phyloP scores from a whole-genome alignment of 352 stramenopile genomes.

The Pythium brachiatum region DNA sequence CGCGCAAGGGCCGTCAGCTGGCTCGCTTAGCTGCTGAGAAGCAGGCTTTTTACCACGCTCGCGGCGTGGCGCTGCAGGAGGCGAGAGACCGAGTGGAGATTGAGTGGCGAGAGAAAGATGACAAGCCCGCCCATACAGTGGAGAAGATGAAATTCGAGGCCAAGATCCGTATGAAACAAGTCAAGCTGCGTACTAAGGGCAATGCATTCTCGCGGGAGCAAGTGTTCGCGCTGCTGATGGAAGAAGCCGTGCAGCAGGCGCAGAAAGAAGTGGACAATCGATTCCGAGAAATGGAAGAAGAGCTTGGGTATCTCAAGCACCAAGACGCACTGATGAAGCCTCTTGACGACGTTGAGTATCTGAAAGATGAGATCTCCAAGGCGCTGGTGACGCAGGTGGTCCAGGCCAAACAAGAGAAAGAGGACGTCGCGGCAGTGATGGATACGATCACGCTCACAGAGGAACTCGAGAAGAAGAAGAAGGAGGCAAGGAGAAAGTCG shows the following conservation, averaged over 20 bases:
- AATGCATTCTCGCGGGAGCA: constrained; percentile 74
- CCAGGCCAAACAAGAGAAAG: constrained; percentile 54
- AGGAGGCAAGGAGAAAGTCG: constrained; percentile 11
- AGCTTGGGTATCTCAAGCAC: constrained; percentile 68
- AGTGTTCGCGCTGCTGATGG: constrained; percentile 75
- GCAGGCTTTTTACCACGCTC: constrained; percentile 89
- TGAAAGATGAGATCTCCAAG: constrained; percentile 67
- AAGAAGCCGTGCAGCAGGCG: constrained; percentile 77
- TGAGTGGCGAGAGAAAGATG: constrained; percentile 78
- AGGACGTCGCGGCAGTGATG: constrained; percentile 41
- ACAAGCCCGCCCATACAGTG: constrained; percentile 62
- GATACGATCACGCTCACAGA: constrained; percentile 59
- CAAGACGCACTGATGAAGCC: constrained; percentile 35
- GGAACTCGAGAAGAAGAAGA: constrained; percentile 46
- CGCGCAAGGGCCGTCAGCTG: constrained; percentile 63
- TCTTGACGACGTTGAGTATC: constrained; percentile 49
- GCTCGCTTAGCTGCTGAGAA: constrained; percentile 76
- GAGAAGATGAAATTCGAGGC: constrained; percentile 94
- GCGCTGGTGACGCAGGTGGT: constrained; percentile 53
- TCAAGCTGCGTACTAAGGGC: constrained; percentile 87
- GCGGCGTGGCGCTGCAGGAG: constrained; percentile 72
- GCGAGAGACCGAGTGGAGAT: constrained; percentile 46
- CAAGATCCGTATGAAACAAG: constrained; percentile 92
- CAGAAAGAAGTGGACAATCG: constrained; percentile 81
- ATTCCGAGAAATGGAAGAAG: constrained; percentile 87